phyloP scores from a whole-genome alignment of 345 rosid species.

The Populus pruinosa region DNA sequence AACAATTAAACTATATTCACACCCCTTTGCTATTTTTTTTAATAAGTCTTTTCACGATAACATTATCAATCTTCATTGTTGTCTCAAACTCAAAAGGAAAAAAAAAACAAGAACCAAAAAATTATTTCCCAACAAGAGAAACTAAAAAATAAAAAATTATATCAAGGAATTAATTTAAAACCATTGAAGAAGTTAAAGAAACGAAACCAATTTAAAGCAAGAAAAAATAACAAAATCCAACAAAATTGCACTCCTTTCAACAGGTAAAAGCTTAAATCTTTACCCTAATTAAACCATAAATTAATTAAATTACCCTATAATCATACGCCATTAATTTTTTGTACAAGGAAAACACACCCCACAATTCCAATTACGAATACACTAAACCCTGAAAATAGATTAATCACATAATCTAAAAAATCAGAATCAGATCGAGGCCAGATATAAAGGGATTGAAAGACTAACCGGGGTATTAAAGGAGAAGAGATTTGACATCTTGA shows the following conservation, averaged over 20 bases:
- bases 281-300: background rate
- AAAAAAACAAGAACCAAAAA: background rate
- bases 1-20: background rate
- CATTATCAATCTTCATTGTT: background rate
- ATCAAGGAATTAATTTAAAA: background rate
- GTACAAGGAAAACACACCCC: background rate
- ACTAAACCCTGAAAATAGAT: background rate
- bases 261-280: background rate
- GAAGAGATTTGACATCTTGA: constrained; percentile 64
- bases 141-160: too few species aligned
- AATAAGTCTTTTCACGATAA: background rate
- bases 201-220: background rate
- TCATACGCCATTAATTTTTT: background rate
- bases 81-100: background rate
- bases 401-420: background rate
- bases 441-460: background rate
- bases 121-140: background rate
- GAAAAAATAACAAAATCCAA: background rate
- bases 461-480: constrained; percentile 65
- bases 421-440: background rate
- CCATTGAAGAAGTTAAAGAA: background rate
- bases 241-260: background rate
- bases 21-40: background rate
- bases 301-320: background rate
- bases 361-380: background rate